Evolutionary conservation across 208 protist species (phyloP), one percentile per base, ranked within the genome.

Genomic region (Leishmania gerbilli): DNA sequence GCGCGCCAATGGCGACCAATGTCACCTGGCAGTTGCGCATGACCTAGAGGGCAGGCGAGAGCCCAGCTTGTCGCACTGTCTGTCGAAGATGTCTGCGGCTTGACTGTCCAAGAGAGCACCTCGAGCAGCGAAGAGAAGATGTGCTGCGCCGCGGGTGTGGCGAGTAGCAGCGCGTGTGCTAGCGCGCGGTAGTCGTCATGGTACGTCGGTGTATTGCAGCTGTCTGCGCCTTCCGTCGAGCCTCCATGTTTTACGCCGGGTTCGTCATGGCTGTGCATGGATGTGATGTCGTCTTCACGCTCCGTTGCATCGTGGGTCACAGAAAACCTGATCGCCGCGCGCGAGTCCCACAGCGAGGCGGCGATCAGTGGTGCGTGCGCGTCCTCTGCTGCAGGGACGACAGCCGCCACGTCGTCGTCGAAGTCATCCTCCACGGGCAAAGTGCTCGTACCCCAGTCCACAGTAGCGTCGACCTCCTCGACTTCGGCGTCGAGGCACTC

Each of bases 71-170:
- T 37, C 19, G 67, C 11, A 2, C 58, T 65, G 53, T 67, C 51
- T 27, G 60, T 37, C 49, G 49, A 27, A 64, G 79, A 34, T n/a
- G 68, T 21, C 51, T 72, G 65, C 34, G 69, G 42, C 34, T 47
- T 60, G 5, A 24, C 56, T 21, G 80, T 71, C 89, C 89, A 91
- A 13, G 71, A 71, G 0, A 92, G 84, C 69, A 94, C 69, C 76
- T 91, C 80, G n/a, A 94, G 67, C 4, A 94, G 62, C 2, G 91
- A 92, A 55, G 86, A 82, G 49, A 92, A 94, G n/a, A 94, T 71
- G 77, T 94, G 91, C 65, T 86, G 71, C 27, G 86, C 80, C 0
- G 82, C 55, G 3, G 86, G 83, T 3, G 81, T 53, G 3, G 77
- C 67, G 0, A 76, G 45, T n/a, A 17, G 78, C 55, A 93, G 84